These are phyloP conservation scores for Carex pumila DNA, from an alignment of 176 grass and related monocot genomes.

Conservation along the genomic window DNA sequence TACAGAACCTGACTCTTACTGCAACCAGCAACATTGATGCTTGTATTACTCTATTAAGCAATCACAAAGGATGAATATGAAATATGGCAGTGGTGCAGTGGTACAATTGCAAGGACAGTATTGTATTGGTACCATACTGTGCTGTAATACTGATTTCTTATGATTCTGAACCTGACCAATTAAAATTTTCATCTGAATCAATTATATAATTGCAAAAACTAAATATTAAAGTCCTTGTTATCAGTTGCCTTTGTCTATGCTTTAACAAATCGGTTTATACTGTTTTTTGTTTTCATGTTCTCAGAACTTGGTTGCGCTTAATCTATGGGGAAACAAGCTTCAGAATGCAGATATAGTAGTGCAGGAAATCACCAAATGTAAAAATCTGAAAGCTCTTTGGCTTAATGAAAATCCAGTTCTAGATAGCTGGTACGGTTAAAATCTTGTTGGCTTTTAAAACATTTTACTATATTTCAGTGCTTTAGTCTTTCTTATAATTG, in stretches of 20 bases:
- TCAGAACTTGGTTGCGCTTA: constrained; percentile 83
- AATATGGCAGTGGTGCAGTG: background rate
- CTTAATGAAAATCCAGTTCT: constrained; percentile 81
- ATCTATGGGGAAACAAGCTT: constrained; percentile 89
- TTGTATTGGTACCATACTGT: background rate
- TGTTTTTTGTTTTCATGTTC: constrained; percentile 19
- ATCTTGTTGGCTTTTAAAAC: constrained; percentile 2
- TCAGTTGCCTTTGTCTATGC: constrained; percentile 4
- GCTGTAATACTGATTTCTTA: background rate
- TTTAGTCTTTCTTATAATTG: constrained; percentile 4
- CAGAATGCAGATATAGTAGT: constrained; percentile 52
- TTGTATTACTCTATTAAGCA: background rate
- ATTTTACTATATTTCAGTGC: background rate
- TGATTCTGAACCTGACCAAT: background rate
- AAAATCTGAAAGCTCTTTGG: constrained; percentile 78
- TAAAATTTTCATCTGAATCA: background rate
- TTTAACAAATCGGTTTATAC: background rate
- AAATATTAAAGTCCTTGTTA: background rate
- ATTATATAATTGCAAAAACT: background rate
- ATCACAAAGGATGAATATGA: background rate
- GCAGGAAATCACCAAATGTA: constrained; percentile 59
- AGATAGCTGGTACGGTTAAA: constrained; percentile 34
- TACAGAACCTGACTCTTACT: background rate
- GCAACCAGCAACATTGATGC: background rate
- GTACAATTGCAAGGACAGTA: background rate